These are phyloP conservation scores for Ilyonectria robusta DNA, from an alignment of 2,329 filamentous ascomycete genomes.

Conservation along the genomic window DNA sequence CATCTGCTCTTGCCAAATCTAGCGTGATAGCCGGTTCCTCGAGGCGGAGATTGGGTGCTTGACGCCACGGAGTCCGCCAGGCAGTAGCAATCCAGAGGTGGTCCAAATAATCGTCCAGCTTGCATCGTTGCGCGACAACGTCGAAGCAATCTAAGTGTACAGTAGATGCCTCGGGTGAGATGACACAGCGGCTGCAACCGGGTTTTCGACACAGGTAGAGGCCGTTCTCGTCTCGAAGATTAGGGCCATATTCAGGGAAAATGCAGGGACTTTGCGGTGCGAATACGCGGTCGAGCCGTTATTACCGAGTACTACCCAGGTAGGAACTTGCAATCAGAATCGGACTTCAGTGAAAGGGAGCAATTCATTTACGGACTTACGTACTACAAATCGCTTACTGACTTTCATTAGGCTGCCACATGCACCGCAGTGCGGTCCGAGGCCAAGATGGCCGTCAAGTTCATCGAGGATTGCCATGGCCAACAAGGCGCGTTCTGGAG, in stretches of 20 bases:
- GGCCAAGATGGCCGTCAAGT: too few species aligned
- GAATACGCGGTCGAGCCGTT: slow-evolving; percentile 22
- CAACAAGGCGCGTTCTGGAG: too few species aligned
- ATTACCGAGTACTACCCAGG: slow-evolving; percentile 19
- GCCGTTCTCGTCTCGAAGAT: slow-evolving; percentile 4
- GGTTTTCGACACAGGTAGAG: slow-evolving; percentile 24
- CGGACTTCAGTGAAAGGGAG: neutral
- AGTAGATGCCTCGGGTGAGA: slow-evolving; percentile 25
- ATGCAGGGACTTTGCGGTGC: slow-evolving; percentile 8
- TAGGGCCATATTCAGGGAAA: slow-evolving; percentile 25
- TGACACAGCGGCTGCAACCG: slow-evolving; percentile 17
- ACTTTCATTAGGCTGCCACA: slow-evolving; percentile 25
- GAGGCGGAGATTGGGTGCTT: slow-evolving; percentile 25
- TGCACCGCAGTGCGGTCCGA: too few species aligned
- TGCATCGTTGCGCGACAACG: slow-evolving; percentile 14
- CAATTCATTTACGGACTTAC: slow-evolving; percentile 19
- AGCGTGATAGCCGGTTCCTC: slow-evolving; percentile 7
- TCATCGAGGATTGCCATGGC: too few species aligned
- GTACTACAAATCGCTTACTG: slow-evolving; percentile 9
- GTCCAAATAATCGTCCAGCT: slow-evolving; percentile 9
- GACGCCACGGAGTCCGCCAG: slow-evolving; percentile 31
- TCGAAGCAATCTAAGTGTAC: slow-evolving; percentile 27
- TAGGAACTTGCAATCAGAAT: neutral
- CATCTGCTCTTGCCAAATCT: slow-evolving; percentile 6
- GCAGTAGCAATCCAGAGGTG: slow-evolving; percentile 23